Percentiles rank a stretch among this genome's conserved stretches.
Evolutionary conservation across 208 protist species (phyloP).

Genomic region (Trypanosoma avium): DNA sequence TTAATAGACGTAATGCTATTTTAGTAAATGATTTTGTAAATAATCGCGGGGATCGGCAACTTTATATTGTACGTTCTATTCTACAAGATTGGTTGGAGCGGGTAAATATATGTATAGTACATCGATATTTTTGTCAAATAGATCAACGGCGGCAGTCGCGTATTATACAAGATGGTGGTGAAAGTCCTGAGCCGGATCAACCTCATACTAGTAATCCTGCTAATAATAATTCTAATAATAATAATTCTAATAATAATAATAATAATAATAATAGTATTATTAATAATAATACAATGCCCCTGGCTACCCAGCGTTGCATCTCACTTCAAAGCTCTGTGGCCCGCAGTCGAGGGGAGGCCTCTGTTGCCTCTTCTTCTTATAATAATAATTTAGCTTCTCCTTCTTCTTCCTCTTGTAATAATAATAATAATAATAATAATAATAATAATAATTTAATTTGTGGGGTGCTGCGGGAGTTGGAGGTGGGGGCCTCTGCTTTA

Average conservation of each 20-base stretch:
- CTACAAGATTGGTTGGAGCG: conserved; percentile 62
- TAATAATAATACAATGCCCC: too few species aligned
- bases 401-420: too few species aligned
- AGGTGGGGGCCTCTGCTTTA: conserved; percentile 28
- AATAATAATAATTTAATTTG: too few species aligned
- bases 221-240: too few species aligned
- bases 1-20: conserved; percentile 82
- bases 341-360: neutral
- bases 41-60: conserved; percentile 66
- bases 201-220: neutral
- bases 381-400: too few species aligned
- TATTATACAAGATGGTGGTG: conserved; percentile 21
- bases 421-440: too few species aligned
- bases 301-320: too few species aligned
- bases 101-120: conserved; percentile 27
- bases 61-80: conserved; percentile 65
- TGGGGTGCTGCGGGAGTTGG: conserved; percentile 15
- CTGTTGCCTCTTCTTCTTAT: neutral
- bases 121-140: neutral
- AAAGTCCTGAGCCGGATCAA: conserved; percentile 24
- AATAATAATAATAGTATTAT: too few species aligned
- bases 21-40: conserved; percentile 86
- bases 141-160: conserved; percentile 5
- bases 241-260: too few species aligned
- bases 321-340: neutral